phyloP scores from a whole-genome alignment of 805 yeast genomes.

The Vanderwaltozyma verrucispora region DNA sequence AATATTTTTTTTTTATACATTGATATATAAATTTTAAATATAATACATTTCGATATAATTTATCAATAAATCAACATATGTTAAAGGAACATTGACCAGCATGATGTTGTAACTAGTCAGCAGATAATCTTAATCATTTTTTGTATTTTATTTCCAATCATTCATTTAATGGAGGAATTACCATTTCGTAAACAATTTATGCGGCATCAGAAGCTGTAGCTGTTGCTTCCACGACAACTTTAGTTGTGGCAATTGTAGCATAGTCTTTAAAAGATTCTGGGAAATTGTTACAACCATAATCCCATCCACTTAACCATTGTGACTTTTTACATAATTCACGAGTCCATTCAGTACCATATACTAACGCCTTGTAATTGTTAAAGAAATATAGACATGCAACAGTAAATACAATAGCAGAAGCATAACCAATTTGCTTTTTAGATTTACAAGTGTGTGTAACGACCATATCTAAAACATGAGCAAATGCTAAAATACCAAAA shows the following conservation, averaged over 20 bases:
- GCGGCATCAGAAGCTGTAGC: constrained; percentile 1
- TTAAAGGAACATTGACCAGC: too few species aligned
- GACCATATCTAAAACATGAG: constrained; percentile 49
- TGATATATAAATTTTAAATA: too few species aligned
- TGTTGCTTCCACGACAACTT: not conserved
- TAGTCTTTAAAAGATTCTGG: constrained; percentile 22
- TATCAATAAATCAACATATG: too few species aligned
- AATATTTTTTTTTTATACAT: too few species aligned
- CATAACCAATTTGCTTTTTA: constrained; percentile 36
- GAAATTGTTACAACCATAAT: constrained; percentile 70
- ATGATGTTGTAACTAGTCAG: too few species aligned
- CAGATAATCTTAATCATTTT: too few species aligned
- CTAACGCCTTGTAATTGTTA: constrained; percentile 54
- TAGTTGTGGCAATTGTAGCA: constrained; percentile 3
- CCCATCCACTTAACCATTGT: constrained; percentile 64
- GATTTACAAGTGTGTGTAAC: constrained; percentile 33
- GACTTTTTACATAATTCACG: constrained; percentile 50
- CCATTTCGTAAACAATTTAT: not conserved
- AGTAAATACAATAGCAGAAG: constrained; percentile 39
- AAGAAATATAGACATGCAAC: constrained; percentile 45
- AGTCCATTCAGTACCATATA: constrained; percentile 78
- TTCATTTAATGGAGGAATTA: too few species aligned
- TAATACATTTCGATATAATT: too few species aligned
- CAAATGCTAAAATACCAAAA: constrained; percentile 70
- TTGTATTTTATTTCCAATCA: too few species aligned